These are phyloP conservation scores for Candolleomyces aberdarensis DNA, from an alignment of 768 basidiomycete species.

Conservation along the genomic window DNA sequence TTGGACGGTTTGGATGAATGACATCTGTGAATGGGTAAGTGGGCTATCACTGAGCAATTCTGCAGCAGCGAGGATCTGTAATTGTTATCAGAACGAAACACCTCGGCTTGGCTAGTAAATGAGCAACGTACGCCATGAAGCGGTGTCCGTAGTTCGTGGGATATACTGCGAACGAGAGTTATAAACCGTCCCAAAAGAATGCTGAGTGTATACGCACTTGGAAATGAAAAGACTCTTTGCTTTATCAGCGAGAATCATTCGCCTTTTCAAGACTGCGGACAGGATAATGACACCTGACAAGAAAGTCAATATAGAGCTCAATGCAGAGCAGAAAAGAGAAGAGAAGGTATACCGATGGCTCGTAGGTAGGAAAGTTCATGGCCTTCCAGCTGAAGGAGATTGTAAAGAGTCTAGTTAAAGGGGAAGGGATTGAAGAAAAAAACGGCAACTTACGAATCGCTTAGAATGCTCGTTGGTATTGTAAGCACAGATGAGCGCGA, in stretches of 20 bases:
- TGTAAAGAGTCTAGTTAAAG: constrained; percentile 5
- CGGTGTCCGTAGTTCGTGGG: constrained; percentile 88
- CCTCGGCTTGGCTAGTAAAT: not conserved
- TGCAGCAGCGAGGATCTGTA: constrained; percentile 83
- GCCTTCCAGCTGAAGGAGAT: constrained; percentile 64
- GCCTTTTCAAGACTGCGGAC: constrained; percentile 85
- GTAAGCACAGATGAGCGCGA: constrained; percentile 88
- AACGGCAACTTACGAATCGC: constrained; percentile 59
- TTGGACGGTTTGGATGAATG: constrained; percentile 90
- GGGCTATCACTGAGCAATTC: constrained; percentile 85
- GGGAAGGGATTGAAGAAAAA: not conserved
- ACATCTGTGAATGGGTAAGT: constrained; percentile 77
- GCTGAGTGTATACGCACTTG: constrained; percentile 50
- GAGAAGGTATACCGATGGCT: constrained; percentile 61
- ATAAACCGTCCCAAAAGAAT: not conserved
- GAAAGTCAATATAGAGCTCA: constrained; percentile 6
- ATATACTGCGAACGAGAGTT: constrained; percentile 52
- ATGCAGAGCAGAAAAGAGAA: not conserved
- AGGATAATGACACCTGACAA: constrained; percentile 80
- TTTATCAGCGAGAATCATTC: constrained; percentile 94
- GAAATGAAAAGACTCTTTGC: constrained; percentile 91
- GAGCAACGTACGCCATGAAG: constrained; percentile 70
- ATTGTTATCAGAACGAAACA: constrained; percentile 1
- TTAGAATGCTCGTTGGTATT: constrained; percentile 79
- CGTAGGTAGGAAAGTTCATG: constrained; percentile 89